These are phyloP conservation scores for Platanthera zijinensis DNA, from an alignment of 106 monocot genomes.

Conservation along the genomic window DNA sequence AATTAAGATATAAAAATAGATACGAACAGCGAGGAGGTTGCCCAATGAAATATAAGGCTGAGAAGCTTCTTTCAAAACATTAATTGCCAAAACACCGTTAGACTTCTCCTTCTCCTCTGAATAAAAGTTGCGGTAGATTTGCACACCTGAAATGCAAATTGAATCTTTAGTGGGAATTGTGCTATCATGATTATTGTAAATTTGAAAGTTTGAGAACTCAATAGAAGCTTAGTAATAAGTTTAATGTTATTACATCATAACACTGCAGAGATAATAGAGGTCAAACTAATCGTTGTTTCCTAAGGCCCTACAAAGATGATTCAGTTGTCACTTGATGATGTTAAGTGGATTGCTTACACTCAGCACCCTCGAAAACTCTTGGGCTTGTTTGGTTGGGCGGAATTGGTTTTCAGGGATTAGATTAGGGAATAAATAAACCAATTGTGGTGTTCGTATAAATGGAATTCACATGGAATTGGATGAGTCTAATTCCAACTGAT, in stretches of 20 bases:
- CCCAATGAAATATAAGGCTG: constrained; percentile 59
- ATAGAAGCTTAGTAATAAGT: background rate
- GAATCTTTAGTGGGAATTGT: background rate
- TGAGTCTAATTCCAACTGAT: no score
- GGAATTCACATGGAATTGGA: no score
- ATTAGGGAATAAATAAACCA: no score
- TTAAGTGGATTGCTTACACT: background rate
- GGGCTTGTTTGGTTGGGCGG: no score
- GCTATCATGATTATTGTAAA: background rate
- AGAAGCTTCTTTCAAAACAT: constrained; percentile 46
- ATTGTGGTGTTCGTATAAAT: no score
- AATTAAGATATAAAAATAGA: background rate
- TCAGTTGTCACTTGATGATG: background rate
- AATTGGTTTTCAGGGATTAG: no score
- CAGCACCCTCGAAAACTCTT: background rate
- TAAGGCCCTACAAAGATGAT: background rate
- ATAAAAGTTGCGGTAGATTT: constrained; percentile 84
- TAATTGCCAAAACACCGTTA: constrained; percentile 74
- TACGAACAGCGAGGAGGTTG: constrained; percentile 52
- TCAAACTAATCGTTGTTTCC: background rate
- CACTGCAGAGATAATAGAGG: background rate
- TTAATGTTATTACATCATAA: no score
- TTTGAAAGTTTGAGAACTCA: background rate
- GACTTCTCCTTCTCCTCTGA: constrained; percentile 66
- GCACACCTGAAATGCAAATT: constrained; percentile 42